Conservation (phyloP, 345 rosid species). For the Citrus trifoliata region DNA sequence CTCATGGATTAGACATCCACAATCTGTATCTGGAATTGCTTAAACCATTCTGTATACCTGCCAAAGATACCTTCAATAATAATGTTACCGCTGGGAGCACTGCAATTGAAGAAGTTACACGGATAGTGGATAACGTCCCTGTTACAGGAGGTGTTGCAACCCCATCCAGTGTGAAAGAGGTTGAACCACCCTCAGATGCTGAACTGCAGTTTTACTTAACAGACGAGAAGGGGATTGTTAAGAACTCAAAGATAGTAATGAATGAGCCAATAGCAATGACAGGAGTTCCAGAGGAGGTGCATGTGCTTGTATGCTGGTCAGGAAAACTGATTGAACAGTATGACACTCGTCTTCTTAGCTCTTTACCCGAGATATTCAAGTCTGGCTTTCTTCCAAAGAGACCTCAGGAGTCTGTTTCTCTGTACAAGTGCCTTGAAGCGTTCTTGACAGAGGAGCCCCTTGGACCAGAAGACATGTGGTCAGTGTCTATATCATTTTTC, state of each 20-base stretch:
- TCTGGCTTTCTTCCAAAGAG: slow-evolving; percentile 56
- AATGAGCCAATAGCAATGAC: slow-evolving; percentile 47
- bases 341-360: slow-evolving; percentile 51
- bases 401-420: slow-evolving; percentile 79
- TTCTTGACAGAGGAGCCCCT: slow-evolving; percentile 97
- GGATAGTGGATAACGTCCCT: slow-evolving; percentile 32
- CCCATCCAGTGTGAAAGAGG: slow-evolving; percentile 32
- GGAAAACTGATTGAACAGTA: slow-evolving; percentile 56
- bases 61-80: slow-evolving; percentile 32
- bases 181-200: slow-evolving; percentile 42
- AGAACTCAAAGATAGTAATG: slow-evolving; percentile 48
- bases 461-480: slow-evolving; percentile 99
- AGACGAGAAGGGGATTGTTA: slow-evolving; percentile 58
- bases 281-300: slow-evolving; percentile 40
- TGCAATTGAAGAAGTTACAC: slow-evolving; percentile 36
- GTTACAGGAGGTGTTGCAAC: slow-evolving; percentile 29
- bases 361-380: slow-evolving; percentile 74
- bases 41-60: slow-evolving; percentile 47
- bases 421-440: slow-evolving; percentile 93
- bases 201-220: slow-evolving; percentile 63
- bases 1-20: slow-evolving; percentile 57
- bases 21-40: slow-evolving; percentile 61
- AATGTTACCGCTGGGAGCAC: slow-evolving; percentile 29
- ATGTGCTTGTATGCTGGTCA: slow-evolving; percentile 78
- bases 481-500: slow-evolving; percentile 30